phyloP scores from a whole-genome alignment of 768 basidiomycete genomes.

The Tulasnella sp. region DNA sequence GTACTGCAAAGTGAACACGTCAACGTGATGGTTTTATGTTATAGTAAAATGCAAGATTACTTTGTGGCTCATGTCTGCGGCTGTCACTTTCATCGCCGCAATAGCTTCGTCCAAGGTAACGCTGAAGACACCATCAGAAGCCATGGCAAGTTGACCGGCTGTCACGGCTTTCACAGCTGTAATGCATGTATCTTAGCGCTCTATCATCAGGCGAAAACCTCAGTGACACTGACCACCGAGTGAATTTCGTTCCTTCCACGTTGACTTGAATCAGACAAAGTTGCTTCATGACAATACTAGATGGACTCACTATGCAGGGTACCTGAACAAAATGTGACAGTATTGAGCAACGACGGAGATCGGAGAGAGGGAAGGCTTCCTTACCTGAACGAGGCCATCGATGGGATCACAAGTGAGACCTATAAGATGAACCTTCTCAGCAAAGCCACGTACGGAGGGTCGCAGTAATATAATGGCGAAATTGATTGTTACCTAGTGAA shows the following conservation, averaged over 20 bases:
- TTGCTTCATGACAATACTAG: constrained; percentile 22
- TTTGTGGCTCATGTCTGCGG: constrained; percentile 90
- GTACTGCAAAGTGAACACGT: too few species aligned
- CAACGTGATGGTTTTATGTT: too few species aligned
- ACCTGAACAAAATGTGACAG: constrained; percentile 54
- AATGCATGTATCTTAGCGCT: neutral
- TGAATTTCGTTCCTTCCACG: constrained; percentile 61
- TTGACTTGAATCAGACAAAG: constrained; percentile 14
- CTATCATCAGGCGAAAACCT: neutral
- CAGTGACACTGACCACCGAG: constrained; percentile 46
- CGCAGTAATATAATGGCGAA: neutral
- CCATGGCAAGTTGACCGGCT: constrained; percentile 89
- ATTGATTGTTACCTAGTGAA: neutral
- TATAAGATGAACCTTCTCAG: constrained; percentile 45
- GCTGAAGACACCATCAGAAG: constrained; percentile 73
- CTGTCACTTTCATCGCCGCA: constrained; percentile 86
- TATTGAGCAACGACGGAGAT: neutral
- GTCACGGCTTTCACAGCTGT: constrained; percentile 85
- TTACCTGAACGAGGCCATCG: constrained; percentile 22
- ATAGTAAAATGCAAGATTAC: too few species aligned
- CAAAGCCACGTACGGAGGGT: neutral
- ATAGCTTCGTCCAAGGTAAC: constrained; percentile 91
- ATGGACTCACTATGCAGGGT: constrained; percentile 71
- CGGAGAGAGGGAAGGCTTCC: neutral
- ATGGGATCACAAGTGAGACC: constrained; percentile 92